These are phyloP conservation scores for Moesziomyces sp. DNA, from an alignment of 1,284 basidiomycete genomes.

Conservation along the genomic window DNA sequence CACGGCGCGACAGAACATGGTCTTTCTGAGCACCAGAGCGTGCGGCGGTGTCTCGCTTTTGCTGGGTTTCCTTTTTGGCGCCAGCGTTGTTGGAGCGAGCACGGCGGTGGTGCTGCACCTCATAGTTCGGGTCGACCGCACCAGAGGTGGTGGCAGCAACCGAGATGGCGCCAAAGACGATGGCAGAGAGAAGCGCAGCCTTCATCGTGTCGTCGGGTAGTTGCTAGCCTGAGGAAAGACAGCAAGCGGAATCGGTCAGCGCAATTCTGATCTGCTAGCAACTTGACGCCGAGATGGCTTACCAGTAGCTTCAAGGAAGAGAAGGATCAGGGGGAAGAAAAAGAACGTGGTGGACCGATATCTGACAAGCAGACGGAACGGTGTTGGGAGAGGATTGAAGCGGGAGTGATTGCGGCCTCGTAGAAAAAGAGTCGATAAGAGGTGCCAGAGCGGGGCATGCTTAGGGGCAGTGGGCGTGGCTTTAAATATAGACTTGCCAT, in stretches of 20 bases:
- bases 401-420: background rate
- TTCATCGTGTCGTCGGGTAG: constrained; percentile 16
- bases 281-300: background rate
- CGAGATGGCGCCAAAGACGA: constrained; percentile 45
- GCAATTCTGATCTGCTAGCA: background rate
- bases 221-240: background rate
- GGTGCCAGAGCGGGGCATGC: too few species aligned
- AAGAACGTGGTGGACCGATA: constrained; percentile 14
- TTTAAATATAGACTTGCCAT: background rate
- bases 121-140: constrained; percentile 8
- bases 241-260: background rate
- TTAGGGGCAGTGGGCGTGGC: background rate
- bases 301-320: background rate
- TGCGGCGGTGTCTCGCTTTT: background rate
- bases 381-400: background rate
- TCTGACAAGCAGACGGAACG: constrained; percentile 26
- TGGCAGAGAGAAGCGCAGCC: constrained; percentile 25
- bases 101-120: constrained; percentile 7
- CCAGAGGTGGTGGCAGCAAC: constrained; percentile 32
- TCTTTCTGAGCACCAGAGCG: too few species aligned
- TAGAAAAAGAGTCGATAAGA: background rate
- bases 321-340: background rate
- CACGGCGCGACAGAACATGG: background rate
- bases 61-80: background rate
- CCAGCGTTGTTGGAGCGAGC: background rate